Conservation (phyloP, 805 yeast species). For the Kodamaea fukazawae region DNA sequence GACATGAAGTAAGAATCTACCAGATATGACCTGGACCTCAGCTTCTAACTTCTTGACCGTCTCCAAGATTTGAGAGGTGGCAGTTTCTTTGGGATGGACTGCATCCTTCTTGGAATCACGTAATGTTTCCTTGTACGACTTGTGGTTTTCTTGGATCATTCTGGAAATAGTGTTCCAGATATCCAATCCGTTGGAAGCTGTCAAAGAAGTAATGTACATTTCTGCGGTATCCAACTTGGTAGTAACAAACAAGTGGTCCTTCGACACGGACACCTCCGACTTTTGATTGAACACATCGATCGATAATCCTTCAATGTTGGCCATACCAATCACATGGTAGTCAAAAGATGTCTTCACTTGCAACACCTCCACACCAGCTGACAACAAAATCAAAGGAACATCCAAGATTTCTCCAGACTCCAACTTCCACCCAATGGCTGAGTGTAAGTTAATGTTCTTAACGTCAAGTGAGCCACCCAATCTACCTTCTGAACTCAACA, state of each 20-base stretch:
- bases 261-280: slow-evolving; percentile 43
- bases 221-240: slow-evolving; percentile 51
- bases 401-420: slow-evolving; percentile 39
- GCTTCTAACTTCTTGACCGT: slow-evolving; percentile 55
- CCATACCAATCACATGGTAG: slow-evolving; percentile 77
- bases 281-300: slow-evolving; percentile 69
- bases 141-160: slow-evolving; percentile 67
- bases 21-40: slow-evolving; percentile 60
- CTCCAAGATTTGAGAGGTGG: slow-evolving; percentile 22
- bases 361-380: slow-evolving; percentile 54
- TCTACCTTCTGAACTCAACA: slow-evolving; percentile 67
- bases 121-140: slow-evolving; percentile 73
- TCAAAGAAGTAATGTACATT: slow-evolving; percentile 74
- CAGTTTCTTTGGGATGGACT: slow-evolving; percentile 6
- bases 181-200: slow-evolving; percentile 80
- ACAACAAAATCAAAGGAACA: slow-evolving; percentile 66
- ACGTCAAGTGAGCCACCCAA: slow-evolving; percentile 67
- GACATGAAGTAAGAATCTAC: slow-evolving; percentile 56
- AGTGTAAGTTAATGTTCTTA: slow-evolving; percentile 49
- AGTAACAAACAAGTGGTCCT: slow-evolving; percentile 60
- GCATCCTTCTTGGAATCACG: slow-evolving; percentile 42
- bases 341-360: slow-evolving; percentile 72
- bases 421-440: slow-evolving; percentile 71
- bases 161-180: slow-evolving; percentile 67
- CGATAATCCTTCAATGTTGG: slow-evolving; percentile 45